Evolutionary conservation across 148 eudicot genomes (phyloP).

Genomic region (Arctostaphylos glauca): DNA sequence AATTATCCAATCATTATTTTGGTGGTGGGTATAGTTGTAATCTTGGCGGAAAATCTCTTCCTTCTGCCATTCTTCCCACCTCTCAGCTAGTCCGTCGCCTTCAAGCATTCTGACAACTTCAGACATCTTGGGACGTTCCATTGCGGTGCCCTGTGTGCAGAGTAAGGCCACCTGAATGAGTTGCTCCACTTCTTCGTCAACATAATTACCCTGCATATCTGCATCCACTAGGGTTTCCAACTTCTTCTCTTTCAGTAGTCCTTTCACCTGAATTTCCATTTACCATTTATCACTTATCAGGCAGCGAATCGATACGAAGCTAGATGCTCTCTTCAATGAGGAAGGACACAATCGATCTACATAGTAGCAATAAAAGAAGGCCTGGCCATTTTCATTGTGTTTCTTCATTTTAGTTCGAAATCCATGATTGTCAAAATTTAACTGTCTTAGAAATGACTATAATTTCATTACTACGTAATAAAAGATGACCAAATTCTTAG

Average conservation of each 20-base stretch:
- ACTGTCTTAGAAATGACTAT: not conserved
- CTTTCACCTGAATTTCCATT: slow-evolving; percentile 42
- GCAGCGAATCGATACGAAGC: not conserved
- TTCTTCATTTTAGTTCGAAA: not conserved
- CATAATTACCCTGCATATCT: slow-evolving; percentile 45
- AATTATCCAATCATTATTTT: slow-evolving; percentile 38
- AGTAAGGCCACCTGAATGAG: slow-evolving; percentile 57
- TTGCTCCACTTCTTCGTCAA: slow-evolving; percentile 49
- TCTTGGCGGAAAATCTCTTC: slow-evolving; percentile 47
- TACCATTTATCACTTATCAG: not conserved
- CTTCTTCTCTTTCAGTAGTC: slow-evolving; percentile 51
- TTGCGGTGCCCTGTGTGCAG: slow-evolving; percentile 50
- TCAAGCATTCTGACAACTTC: slow-evolving; percentile 64
- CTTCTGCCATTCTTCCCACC: slow-evolving; percentile 68
- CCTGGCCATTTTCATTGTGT: slow-evolving; percentile 23
- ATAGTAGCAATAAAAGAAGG: not conserved
- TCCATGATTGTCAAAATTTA: not conserved
- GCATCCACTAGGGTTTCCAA: slow-evolving; percentile 47
- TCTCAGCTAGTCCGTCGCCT: slow-evolving; percentile 55
- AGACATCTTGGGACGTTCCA: slow-evolving; percentile 58
- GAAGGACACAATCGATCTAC: not conserved
- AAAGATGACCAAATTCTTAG: not conserved
- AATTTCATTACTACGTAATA: no score
- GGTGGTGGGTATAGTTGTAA: slow-evolving; percentile 27
- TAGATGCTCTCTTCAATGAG: not conserved